Percentiles rank a stretch among this genome's conserved stretches.
These are phyloP conservation scores for Gnomoniopsis sp. DNA, from an alignment of 2,329 filamentous ascomycete species.

Conservation along the genomic window DNA sequence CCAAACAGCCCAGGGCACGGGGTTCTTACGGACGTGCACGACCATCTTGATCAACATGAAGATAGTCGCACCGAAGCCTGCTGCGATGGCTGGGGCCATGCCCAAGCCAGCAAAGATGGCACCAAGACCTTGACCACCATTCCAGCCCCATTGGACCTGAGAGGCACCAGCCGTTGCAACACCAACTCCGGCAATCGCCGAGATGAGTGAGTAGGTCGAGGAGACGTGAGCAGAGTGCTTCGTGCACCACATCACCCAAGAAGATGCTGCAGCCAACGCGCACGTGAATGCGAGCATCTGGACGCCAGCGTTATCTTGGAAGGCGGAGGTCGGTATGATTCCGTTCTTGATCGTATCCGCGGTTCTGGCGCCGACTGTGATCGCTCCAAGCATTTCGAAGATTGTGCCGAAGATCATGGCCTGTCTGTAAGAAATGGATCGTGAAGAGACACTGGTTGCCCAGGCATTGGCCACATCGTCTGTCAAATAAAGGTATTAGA, in stretches of 20 bases:
- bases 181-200: conserved; percentile 65
- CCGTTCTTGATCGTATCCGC: conserved; percentile 79
- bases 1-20: conserved; percentile 69
- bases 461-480: conserved; percentile 84
- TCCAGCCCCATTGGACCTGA: conserved; percentile 68
- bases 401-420: conserved; percentile 64
- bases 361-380: conserved; percentile 65
- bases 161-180: conserved; percentile 62
- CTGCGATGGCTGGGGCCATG: conserved; percentile 69
- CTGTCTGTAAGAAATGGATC: conserved; percentile 68
- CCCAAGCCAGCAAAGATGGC: conserved; percentile 69
- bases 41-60: conserved; percentile 36
- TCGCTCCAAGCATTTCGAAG: conserved; percentile 66
- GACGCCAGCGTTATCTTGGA: conserved; percentile 58
- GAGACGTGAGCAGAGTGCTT: conserved; percentile 70
- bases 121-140: conserved; percentile 63
- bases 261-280: conserved; percentile 60
- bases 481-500: conserved; percentile 29
- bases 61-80: conserved; percentile 35
- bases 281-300: conserved; percentile 67
- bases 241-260: conserved; percentile 81
- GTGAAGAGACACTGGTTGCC: conserved; percentile 78
- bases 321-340: conserved; percentile 60
- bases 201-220: conserved; percentile 69
- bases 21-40: conserved; percentile 71